Evolutionary conservation across 805 yeast genomes (phyloP), one percentile per base, ranked within the genome.

Genomic region (Clavispora asparagi): DNA sequence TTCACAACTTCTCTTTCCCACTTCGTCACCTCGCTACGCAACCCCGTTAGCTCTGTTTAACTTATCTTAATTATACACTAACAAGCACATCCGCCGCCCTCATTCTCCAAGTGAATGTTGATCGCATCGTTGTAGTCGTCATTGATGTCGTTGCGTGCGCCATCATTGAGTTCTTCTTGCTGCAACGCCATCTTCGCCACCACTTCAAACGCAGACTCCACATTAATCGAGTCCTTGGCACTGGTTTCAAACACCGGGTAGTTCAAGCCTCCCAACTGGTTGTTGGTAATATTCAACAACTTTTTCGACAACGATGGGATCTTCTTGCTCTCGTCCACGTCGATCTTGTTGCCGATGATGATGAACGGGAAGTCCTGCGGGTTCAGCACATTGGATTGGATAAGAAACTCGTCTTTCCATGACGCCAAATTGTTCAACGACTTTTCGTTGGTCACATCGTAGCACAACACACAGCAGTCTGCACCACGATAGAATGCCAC

Each of bases 401-500:
- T 81, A 51, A 92, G 72, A 63, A 92, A 92, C 70, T 92, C 98
- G 67, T 94, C 98, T 61, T 91, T 83, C 98, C 98, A 92, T 46
- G 87, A 78, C 43, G 87, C 83, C 50, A 94, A 75, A 58, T 85
- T 84, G 63, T 92, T 96, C 67, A 92, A 88, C 6, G 96, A 87
- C 68, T 92, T 91, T 51, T 87, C 85, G 68, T 94, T 94, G 51
- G 96, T 92, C 42, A 94, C 98, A 63, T 92, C 99, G 64, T 87
- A 92, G 55, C 94, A 95, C 49, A 92, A 76, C 9, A 92, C 97
- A 70, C 98, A 94, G 68, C 98, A 94, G 67, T 94, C 98, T 1
- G 98, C 97, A 32, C 98, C 98, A 59, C 99, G 77, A 67, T 94
- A 92, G 65, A 92, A 92, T 0, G 98, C 98, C 39, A 92, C 97